Evolutionary conservation across 164 flowering plant species (phyloP).

Genomic region (Berberis thunbergii): DNA sequence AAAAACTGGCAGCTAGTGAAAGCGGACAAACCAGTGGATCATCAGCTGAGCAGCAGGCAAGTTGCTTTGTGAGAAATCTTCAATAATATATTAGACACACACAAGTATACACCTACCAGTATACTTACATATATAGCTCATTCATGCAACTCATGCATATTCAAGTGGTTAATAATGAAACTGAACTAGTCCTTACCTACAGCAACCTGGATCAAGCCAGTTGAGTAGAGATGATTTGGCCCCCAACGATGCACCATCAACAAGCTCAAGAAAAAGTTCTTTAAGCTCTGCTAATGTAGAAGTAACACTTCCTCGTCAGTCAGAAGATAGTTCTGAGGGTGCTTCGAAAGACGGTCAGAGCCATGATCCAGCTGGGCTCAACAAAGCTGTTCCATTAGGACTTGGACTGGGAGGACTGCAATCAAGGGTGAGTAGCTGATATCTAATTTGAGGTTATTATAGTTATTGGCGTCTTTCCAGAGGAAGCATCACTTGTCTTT

Average conservation of each 20-base stretch:
- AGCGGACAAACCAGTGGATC: conserved; percentile 11
- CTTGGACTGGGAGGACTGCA: conserved; percentile 79
- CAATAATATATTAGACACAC: background rate
- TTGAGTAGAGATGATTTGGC: conserved; percentile 5
- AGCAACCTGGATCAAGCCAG: conserved; percentile 12
- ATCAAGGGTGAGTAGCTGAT: conserved; percentile 43
- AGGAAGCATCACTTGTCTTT: too few relatives aligned
- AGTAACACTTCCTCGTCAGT: conserved; percentile 7
- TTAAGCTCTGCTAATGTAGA: conserved; percentile 17
- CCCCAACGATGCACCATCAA: conserved; percentile 16
- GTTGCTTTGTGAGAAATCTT: background rate
- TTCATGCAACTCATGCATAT: background rate
- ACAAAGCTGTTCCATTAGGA: conserved; percentile 60
- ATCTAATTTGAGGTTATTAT: background rate
- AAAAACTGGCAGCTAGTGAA: conserved; percentile 5
- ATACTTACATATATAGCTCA: background rate
- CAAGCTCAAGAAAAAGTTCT: conserved; percentile 13
- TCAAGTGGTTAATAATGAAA: background rate
- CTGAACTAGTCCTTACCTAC: conserved; percentile 8
- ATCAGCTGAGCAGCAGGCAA: conserved; percentile 20
- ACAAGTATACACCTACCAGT: background rate
- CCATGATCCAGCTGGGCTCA: conserved; percentile 18
- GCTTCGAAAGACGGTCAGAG: conserved; percentile 19
- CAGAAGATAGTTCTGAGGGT: conserved; percentile 16
- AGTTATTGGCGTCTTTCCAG: background rate